phyloP scores from a whole-genome alignment of 2,329 filamentous ascomycete species.

The Fusarium sp. region DNA sequence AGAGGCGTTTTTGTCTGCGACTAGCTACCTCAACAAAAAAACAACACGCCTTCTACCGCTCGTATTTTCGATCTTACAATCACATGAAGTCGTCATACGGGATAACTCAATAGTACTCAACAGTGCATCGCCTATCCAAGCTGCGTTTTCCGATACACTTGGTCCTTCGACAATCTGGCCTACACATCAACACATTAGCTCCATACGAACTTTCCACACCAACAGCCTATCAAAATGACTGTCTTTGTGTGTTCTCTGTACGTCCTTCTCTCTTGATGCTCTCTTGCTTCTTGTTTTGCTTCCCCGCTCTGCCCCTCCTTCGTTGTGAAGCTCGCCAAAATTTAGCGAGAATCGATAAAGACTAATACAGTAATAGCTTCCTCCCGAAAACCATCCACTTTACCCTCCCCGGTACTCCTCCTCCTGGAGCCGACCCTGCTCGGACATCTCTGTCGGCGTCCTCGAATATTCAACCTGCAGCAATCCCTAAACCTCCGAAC shows the following conservation, averaged over 20 bases:
- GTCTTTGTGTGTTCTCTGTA: conserved; percentile 55
- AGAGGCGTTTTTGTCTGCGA: conserved; percentile 42
- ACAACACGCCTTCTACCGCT: conserved; percentile 11
- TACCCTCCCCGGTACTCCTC: conserved; percentile 67
- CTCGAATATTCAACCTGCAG: conserved; percentile 27
- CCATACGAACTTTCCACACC: conserved; percentile 12
- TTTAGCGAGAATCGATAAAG: conserved; percentile 12
- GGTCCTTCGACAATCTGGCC: conserved; percentile 9
- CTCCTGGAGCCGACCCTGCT: conserved; percentile 48
- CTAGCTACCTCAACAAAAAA: conserved; percentile 38
- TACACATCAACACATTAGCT: conserved; percentile 6
- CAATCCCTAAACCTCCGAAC: conserved; percentile 4
- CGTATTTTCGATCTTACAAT: conserved; percentile 3
- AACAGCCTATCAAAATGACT: conserved; percentile 48
- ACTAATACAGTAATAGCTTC: conserved; percentile 66
- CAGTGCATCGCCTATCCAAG: conserved; percentile 13
- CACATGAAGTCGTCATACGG: conserved; percentile 44
- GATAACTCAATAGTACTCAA: conserved; percentile 25
- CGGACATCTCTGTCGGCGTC: conserved; percentile 44
- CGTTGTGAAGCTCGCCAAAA: conserved; percentile 12
- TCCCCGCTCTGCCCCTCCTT: conserved; percentile 30
- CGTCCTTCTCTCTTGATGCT: conserved; percentile 28
- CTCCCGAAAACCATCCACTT: conserved; percentile 94
- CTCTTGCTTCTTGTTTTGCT: neutral
- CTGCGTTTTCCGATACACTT: conserved; percentile 1